Base-by-base conservation (phyloP, 1,139 yeast genomes). In the Pichia sp. region DNA sequence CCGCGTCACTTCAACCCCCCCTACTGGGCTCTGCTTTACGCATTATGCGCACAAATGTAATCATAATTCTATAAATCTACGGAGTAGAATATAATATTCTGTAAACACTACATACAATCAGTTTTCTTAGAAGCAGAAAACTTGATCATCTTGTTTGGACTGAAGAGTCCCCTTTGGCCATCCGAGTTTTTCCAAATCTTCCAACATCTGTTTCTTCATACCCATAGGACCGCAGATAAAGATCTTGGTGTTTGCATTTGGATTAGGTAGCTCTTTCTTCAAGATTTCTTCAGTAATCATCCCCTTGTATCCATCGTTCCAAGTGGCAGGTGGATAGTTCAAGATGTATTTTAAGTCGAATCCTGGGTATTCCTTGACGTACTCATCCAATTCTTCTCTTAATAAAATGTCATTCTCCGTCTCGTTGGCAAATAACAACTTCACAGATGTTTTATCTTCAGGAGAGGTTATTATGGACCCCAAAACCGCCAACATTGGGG, bases 171-270 rank as follows among this genome's bases (percentile, higher is more conserved):
- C 80, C 60, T 76, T 73, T 19, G 75, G 77, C 84, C 89, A 87
- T 1, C 92, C 90, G 55, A 84, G 69, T 50, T 81, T 82, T 49
- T 72, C 72, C 31, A 88, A 75, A 51, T 75, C 72, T 43, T 74
- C 74, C 29, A 80, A 69, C 56, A 84, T 73, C 47, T 70, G 65
- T 58, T 75, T 76, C 65, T 82, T 84, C 87, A 87, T 81, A 48
- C 76, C 84, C 57, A 83, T 82, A 29, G 92, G 92, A n/a, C 95
- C 95, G 72, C 92, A 86, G 49, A 87, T 75, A 57, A 85, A 76
- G 46, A 87, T 73, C 62, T 82, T 79, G 57, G 79, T 76, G 15
- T 77, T 79, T 4, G 70, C 72, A 45, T 56, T 49, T 4, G 82
- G 76, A 26, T 61, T 59, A 23, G 90, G 89, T 62, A 85, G 68